Base-by-base conservation (phyloP, 345 rosid genomes). In the Aquilaria yunnanensis region DNA sequence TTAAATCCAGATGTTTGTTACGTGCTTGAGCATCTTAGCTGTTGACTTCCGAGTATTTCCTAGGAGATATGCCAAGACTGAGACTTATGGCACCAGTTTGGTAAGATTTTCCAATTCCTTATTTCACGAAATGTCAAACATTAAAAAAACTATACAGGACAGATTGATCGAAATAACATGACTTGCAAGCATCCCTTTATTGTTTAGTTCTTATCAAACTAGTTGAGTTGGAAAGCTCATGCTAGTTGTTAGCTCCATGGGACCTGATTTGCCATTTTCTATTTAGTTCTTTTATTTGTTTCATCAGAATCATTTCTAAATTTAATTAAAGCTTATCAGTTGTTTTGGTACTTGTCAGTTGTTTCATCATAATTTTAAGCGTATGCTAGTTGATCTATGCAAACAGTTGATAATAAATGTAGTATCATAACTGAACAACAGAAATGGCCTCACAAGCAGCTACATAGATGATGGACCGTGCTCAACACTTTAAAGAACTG, bases 21-120 rank as follows among this genome's bases (percentile, higher is more conserved):
- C 99, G 50, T 88, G 90, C 75, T 73, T 94, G 75, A 83, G 89
- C 62, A 94, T 94, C 68, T 83, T 94, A 78, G 97, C 90, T 63
- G 99, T 90, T 62, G 99, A 94, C 60, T 90, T 94, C 70, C 83
- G 68, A 72, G 81, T 90, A 75, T 94, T 79, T 77, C 97, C 99
- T 1, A 79, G 97, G 74, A 81, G 79, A 80, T 78, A 85, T 14
- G 97, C 95, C 43, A 90, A 94, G 81, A 86, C 92, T 11, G 96
- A 88, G 80, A 86, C 85, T 43, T 90, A 83, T 33, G 97, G 92
- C 41, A 81, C 87, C 68, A 62, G 99, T 76, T 72, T 90, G 95
- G 97, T 90, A 80, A 72, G 83, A 57, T 57, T 43, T 68, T 56
- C 58, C 51, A 56, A 33, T 1, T 37, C 4, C 4, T 37, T 37